These are phyloP conservation scores for Mycosphaerella sp. DNA, from an alignment of 2,329 filamentous ascomycete species.

Conservation along the genomic window DNA sequence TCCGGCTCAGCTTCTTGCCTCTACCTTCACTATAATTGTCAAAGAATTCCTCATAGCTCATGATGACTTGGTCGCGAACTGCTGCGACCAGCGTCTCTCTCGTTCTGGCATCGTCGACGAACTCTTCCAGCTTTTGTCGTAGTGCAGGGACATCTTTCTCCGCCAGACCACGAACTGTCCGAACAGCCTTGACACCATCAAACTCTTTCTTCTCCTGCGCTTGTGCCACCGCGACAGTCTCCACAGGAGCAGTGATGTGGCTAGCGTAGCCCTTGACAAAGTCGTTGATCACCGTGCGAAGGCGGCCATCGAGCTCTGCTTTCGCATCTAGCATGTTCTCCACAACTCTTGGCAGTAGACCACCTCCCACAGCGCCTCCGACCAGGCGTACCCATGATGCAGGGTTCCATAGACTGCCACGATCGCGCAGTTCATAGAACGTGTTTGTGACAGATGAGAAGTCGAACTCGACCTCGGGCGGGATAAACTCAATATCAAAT, in stretches of 20 bases:
- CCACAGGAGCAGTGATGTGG: constrained; percentile 50
- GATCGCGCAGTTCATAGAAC: constrained; percentile 61
- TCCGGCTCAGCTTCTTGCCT: constrained; percentile 37
- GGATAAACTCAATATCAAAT: constrained; percentile 79
- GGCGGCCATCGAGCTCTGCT: constrained; percentile 58
- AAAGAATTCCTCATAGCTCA: constrained; percentile 60
- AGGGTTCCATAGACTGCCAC: constrained; percentile 61
- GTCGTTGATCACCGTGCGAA: constrained; percentile 59
- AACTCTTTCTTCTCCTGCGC: constrained; percentile 19
- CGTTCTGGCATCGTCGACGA: constrained; percentile 59
- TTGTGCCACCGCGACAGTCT: constrained; percentile 21
- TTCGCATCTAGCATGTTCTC: constrained; percentile 68
- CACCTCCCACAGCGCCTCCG: constrained; percentile 37
- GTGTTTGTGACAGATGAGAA: constrained; percentile 60
- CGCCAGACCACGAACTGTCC: constrained; percentile 48
- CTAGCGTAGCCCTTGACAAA: constrained; percentile 55
- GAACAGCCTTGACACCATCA: constrained; percentile 31
- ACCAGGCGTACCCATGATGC: constrained; percentile 56
- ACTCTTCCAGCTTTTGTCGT: constrained; percentile 53
- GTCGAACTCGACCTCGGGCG: constrained; percentile 59
- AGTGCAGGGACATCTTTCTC: constrained; percentile 54
- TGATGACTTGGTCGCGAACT: constrained; percentile 57
- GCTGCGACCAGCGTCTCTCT: constrained; percentile 61
- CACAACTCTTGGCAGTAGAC: constrained; percentile 58
- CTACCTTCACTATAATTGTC: constrained; percentile 45